phyloP scores from a whole-genome alignment of 192 early-diverging fungal species.

The Chytriomyces confervae region DNA sequence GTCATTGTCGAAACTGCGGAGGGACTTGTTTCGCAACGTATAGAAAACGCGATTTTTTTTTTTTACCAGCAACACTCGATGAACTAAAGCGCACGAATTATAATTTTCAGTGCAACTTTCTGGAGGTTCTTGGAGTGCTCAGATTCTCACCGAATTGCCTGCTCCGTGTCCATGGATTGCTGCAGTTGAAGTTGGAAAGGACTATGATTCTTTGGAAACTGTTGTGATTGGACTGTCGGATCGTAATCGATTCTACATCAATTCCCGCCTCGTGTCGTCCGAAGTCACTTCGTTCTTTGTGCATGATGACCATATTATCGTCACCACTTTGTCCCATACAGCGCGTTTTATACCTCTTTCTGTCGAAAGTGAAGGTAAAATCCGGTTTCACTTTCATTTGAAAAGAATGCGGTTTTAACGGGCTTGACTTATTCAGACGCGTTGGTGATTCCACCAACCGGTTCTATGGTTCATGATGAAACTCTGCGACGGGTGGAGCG shows the following conservation, averaged over 20 bases:
- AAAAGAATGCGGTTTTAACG: background rate
- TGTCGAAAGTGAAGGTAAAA: constrained; percentile 2
- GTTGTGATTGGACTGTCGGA: constrained; percentile 75
- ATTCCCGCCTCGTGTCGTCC: constrained; percentile 68
- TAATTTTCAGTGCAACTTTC: background rate
- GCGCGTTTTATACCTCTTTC: constrained; percentile 72
- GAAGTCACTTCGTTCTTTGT: constrained; percentile 88
- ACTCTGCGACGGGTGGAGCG: constrained; percentile 82
- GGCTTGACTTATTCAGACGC: constrained; percentile 17
- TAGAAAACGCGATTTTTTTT: background rate
- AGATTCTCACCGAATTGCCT: constrained; percentile 20
- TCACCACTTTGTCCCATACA: constrained; percentile 83
- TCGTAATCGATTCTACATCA: constrained; percentile 85
- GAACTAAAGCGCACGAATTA: constrained; percentile 36
- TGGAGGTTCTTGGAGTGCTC: constrained; percentile 3
- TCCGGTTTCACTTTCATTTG: background rate
- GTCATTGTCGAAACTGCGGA: constrained; percentile 21
- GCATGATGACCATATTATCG: constrained; percentile 80
- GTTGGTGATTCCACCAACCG: constrained; percentile 17
- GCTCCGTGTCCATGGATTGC: constrained; percentile 65
- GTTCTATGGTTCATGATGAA: constrained; percentile 22
- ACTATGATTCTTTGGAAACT: constrained; percentile 11
- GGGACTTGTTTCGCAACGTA: constrained; percentile 24
- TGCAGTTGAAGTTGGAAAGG: constrained; percentile 22
- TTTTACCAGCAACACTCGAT: constrained; percentile 9